phyloP scores from a whole-genome alignment of 306 rosid species.

The Vigna unguiculata region DNA sequence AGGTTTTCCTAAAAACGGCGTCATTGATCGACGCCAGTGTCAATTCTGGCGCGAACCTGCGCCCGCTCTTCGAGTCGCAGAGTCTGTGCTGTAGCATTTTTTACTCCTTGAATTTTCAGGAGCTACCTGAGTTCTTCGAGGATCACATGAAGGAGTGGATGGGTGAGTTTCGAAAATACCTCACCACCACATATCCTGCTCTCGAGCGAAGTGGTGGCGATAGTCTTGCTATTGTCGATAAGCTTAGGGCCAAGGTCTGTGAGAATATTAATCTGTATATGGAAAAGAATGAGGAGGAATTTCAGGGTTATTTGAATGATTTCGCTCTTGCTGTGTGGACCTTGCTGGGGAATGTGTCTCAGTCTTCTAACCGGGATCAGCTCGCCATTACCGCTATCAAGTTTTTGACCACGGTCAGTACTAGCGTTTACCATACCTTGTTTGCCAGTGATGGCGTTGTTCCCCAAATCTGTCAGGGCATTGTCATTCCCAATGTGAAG shows the following conservation, averaged over 20 bases:
- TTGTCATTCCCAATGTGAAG: conserved; percentile 93
- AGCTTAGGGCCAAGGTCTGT: conserved; percentile 82
- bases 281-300: conserved; percentile 98
- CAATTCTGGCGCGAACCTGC: conserved; percentile 39
- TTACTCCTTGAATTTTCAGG: conserved; percentile 85
- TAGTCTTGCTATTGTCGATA: conserved; percentile 78
- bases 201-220: conserved; percentile 74
- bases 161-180: conserved; percentile 75
- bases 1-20: conserved; percentile 75
- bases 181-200: conserved; percentile 63
- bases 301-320: conserved; percentile 72
- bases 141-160: conserved; percentile 99
- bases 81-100: conserved; percentile 83
- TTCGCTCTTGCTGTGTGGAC: conserved; percentile 88
- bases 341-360: conserved; percentile 78
- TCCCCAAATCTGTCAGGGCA: conserved; percentile 87
- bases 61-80: conserved; percentile 80
- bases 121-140: conserved; percentile 94
- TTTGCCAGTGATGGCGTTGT: conserved; percentile 85
- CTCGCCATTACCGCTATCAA: conserved; percentile 87
- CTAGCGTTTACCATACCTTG: conserved; percentile 83
- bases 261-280: conserved; percentile 92
- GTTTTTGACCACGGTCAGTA: conserved; percentile 93
- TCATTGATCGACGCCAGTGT: conserved; percentile 61
- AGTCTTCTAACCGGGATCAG: conserved; percentile 74